phyloP scores from a whole-genome alignment of 257 asterid species.

The Gentiana straminea region DNA sequence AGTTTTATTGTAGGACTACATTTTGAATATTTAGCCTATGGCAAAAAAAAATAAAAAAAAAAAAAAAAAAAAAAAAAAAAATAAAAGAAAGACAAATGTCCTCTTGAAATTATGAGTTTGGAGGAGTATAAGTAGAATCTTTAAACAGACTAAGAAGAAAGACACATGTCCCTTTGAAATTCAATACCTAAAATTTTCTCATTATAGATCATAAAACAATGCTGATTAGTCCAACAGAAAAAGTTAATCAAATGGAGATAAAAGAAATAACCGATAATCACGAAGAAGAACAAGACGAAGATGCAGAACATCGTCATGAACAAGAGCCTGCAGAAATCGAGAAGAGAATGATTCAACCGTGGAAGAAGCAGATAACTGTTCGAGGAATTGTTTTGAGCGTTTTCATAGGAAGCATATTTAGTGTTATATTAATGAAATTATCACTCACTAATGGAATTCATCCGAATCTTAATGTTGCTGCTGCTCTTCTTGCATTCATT shows the following conservation, averaged over 20 bases:
- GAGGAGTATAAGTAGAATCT: too few relatives aligned
- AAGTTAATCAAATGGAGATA: constrained; percentile 14
- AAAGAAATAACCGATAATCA: constrained; percentile 9
- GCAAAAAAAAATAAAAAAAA: too few relatives aligned
- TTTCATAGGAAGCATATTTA: constrained; percentile 51
- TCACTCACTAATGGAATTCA: constrained; percentile 72
- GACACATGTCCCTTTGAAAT: too few relatives aligned
- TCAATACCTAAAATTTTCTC: too few relatives aligned
- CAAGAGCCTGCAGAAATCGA: too few relatives aligned
- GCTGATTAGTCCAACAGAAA: constrained; percentile 10
- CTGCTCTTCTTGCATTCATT: constrained; percentile 65
- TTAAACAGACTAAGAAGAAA: too few relatives aligned
- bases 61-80: too few relatives aligned
- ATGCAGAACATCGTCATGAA: constrained; percentile 3
- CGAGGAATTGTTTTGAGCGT: constrained; percentile 51
- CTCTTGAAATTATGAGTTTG: too few relatives aligned
- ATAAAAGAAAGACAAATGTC: too few relatives aligned
- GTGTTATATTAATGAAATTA: constrained; percentile 66
- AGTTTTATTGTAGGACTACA: too few relatives aligned
- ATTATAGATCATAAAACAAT: not conserved
- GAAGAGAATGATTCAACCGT: constrained; percentile 34
- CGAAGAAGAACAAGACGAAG: constrained; percentile 12
- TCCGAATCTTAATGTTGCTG: constrained; percentile 78
- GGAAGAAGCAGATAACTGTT: constrained; percentile 59
- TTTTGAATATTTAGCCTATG: too few relatives aligned